Evolutionary conservation across 306 rosid genomes (phyloP).

Genomic region (Trifolium fragiferum): DNA sequence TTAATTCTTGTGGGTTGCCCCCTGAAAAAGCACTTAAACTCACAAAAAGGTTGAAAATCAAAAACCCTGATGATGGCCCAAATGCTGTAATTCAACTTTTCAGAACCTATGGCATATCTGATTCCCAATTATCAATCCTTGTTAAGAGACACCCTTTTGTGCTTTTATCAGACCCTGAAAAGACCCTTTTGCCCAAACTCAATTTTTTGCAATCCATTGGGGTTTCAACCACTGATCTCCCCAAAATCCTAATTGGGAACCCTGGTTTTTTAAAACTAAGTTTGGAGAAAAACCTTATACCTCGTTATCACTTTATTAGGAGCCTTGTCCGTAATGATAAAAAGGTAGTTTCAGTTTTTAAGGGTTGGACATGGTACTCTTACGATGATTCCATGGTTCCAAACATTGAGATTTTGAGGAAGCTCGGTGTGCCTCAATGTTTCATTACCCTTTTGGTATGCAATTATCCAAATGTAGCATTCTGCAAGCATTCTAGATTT

Average conservation of each 20-base stretch:
- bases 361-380: not conserved
- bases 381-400: not conserved
- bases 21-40: slow-evolving; percentile 33
- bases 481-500: not conserved
- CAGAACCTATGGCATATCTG: slow-evolving; percentile 3
- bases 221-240: slow-evolving; percentile 5
- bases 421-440: not conserved
- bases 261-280: not conserved
- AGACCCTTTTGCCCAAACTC: slow-evolving; percentile 6
- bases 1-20: slow-evolving; percentile 45
- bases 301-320: not conserved
- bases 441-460: not conserved
- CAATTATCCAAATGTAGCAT: not conserved
- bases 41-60: not conserved
- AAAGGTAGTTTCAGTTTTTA: not conserved
- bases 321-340: not conserved
- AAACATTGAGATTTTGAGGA: not conserved
- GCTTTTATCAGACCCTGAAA: not conserved
- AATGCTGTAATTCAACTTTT: slow-evolving; percentile 21
- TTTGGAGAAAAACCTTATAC: not conserved
- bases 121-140: not conserved
- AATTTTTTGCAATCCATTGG: not conserved
- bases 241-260: not conserved
- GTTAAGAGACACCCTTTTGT: not conserved
- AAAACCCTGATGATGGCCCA: not conserved